phyloP scores from a whole-genome alignment of 352 stramenopile species.

The Pythium guiyangense region DNA sequence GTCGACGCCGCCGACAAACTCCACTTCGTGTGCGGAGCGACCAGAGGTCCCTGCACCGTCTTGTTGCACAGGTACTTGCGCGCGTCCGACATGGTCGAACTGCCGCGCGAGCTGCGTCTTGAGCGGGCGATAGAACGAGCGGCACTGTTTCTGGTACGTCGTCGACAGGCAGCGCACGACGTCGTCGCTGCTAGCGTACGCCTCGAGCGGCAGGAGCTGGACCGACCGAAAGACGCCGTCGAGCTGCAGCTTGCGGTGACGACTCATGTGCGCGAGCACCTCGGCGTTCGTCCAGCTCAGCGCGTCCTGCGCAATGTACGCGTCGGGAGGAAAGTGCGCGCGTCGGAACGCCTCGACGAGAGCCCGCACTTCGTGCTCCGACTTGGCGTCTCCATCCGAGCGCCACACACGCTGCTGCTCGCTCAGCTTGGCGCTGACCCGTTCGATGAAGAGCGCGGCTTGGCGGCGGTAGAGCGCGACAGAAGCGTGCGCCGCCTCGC shows the following conservation, averaged over 20 bases:
- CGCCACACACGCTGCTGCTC: constrained; percentile 3
- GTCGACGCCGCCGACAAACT: too few species aligned
- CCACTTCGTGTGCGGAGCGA: too few species aligned
- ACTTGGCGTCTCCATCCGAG: not conserved
- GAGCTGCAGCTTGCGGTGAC: constrained; percentile 15
- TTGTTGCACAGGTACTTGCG: not conserved
- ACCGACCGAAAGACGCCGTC: not conserved
- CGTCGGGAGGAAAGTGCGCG: constrained; percentile 1
- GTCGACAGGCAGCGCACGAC: constrained; percentile 6
- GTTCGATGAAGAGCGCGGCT: not conserved
- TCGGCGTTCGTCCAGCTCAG: constrained; percentile 12
- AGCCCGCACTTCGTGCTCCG: not conserved
- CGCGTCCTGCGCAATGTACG: constrained; percentile 19
- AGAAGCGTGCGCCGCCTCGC: not conserved
- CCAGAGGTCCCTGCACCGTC: too few species aligned
- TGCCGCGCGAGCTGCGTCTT: constrained; percentile 17
- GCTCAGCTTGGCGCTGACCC: not conserved
- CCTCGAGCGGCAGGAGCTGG: not conserved
- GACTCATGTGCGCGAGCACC: constrained; percentile 19
- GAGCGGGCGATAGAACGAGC: constrained; percentile 22
- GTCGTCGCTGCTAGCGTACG: not conserved
- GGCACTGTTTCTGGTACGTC: constrained; percentile 22
- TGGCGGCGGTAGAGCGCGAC: constrained; percentile 5
- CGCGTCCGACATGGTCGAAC: constrained; percentile 4
- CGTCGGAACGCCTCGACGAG: not conserved